Percentiles rank a stretch among this genome's conserved stretches.
Evolutionary conservation across 192 early-diverging fungal species (phyloP).

Genomic region (Phycomyces blakesleeanus): DNA sequence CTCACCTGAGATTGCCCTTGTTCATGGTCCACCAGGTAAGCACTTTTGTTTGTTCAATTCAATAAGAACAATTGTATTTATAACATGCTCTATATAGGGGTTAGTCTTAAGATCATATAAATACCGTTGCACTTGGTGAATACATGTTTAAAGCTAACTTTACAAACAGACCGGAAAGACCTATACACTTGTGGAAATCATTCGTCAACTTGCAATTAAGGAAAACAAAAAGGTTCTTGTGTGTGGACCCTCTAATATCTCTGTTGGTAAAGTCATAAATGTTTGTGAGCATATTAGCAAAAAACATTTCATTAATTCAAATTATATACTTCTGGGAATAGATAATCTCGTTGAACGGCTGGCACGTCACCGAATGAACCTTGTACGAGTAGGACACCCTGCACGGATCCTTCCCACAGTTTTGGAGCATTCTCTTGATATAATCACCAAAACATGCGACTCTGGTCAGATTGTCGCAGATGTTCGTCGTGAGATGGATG

Average conservation of each 20-base stretch:
- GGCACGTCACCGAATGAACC: conserved; percentile 47
- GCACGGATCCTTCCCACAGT: conserved; percentile 72
- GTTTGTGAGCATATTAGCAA: neutral
- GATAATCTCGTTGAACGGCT: conserved; percentile 87
- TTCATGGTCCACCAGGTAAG: conserved; percentile 81
- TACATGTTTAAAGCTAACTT: neutral
- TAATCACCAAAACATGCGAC: conserved; percentile 60
- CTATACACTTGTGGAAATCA: conserved; percentile 79
- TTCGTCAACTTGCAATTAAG: conserved; percentile 64
- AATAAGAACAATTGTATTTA: neutral
- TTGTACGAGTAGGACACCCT: conserved; percentile 84
- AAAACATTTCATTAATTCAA: neutral
- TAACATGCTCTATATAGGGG: neutral
- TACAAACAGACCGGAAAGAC: conserved; percentile 75
- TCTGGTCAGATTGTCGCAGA: conserved; percentile 72
- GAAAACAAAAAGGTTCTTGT: conserved; percentile 68
- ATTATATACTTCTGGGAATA: conserved; percentile 12
- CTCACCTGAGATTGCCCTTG: conserved; percentile 63
- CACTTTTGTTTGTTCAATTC: neutral
- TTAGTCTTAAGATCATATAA: neutral
- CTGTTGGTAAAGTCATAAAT: conserved; percentile 53
- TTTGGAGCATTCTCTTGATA: conserved; percentile 66
- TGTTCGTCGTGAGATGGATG: conserved; percentile 74
- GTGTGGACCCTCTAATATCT: conserved; percentile 87
- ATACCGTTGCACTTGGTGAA: neutral